Conservation (phyloP, 2,329 filamentous ascomycete species). For the Ilyonectria sp. region DNA sequence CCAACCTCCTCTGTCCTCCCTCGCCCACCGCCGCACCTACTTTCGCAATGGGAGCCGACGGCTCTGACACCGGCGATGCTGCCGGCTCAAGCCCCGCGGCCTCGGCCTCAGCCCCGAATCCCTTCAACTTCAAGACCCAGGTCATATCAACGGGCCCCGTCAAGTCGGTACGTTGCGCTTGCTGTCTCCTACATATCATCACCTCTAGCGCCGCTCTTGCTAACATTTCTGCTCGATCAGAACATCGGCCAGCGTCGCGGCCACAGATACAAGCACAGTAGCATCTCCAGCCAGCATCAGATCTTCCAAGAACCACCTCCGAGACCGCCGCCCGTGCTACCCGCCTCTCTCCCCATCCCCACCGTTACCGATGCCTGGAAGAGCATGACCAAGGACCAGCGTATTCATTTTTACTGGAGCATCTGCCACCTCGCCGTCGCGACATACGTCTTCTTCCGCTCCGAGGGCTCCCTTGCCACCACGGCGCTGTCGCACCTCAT, state of each 20-base stretch:
- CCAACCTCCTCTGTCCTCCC: slow-evolving; percentile 41
- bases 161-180: slow-evolving; percentile 76
- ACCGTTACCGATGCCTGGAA: slow-evolving; percentile 89
- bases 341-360: slow-evolving; percentile 91
- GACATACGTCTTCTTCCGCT: slow-evolving; percentile 87
- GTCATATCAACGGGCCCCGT: slow-evolving; percentile 81
- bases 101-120: slow-evolving; percentile 64
- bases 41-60: slow-evolving; percentile 38
- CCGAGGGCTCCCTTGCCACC: slow-evolving; percentile 88
- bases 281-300: slow-evolving; percentile 88
- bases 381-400: slow-evolving; percentile 92
- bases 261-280: slow-evolving; percentile 98
- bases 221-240: slow-evolving; percentile 58
- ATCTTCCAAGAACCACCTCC: slow-evolving; percentile 95
- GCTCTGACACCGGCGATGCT: slow-evolving; percentile 29
- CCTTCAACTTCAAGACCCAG: slow-evolving; percentile 96
- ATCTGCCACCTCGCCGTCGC: slow-evolving; percentile 89
- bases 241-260: slow-evolving; percentile 93
- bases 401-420: slow-evolving; percentile 88
- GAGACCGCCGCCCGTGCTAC: slow-evolving; percentile 88
- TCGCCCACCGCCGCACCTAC: slow-evolving; percentile 35
- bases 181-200: neutral
- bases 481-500: slow-evolving; percentile 94
- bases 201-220: slow-evolving; percentile 4
- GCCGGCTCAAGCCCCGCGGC: slow-evolving; percentile 3